Base-by-base conservation (phyloP, 495 filamentous ascomycete genomes). In the Xylaria palmicola region DNA sequence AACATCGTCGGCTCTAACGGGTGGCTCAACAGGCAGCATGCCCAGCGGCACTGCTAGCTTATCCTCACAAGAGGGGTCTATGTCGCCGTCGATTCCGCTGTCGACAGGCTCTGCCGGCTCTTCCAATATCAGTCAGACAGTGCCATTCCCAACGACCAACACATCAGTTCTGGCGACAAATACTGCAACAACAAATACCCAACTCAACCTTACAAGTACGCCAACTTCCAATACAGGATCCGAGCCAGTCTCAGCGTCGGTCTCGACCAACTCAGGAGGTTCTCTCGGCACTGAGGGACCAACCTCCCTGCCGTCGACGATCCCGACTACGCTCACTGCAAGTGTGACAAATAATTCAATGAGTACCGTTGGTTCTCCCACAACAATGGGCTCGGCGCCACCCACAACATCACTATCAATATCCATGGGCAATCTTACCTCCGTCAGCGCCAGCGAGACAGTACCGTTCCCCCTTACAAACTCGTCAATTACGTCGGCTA, bases 401-500 rank as follows among this genome's bases (percentile, higher is more conserved):
- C n/a, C 24, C 34, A 52, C 57, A 37, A 40, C 56, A 49, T 17
- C 9, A 32, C 12, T 5, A 13, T 32, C 36, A 4, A 26, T 44
- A 2, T 5, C 57, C 22, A 51, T 22, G 9, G 45, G 34, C 10
- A 43, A 26, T 19, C 19, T 8, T 29, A 36, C 30, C 9, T 52
- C 36, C n/a, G 26, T 17, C 13, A 60, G 26, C 17, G 32, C 24
- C 24, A 52, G 45, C 32, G 30, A 26, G 19, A 37, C 56, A 12
- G 29, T 24, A 15, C 53, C 27, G 34, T 37, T 53, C 10, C 53
- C 19, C 7, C 22, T 64, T 20, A 57, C 63, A 9, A 72, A 68
- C 22, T 65, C 65, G 12, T 63, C 65, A 32, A 8, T 37, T 6
- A 26, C 56, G 20, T 22, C 24, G 10, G 17, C 54, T 6, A 37